Conservation (phyloP, 768 basidiomycete species). For the Pleurotus salmoneostramineus region DNA sequence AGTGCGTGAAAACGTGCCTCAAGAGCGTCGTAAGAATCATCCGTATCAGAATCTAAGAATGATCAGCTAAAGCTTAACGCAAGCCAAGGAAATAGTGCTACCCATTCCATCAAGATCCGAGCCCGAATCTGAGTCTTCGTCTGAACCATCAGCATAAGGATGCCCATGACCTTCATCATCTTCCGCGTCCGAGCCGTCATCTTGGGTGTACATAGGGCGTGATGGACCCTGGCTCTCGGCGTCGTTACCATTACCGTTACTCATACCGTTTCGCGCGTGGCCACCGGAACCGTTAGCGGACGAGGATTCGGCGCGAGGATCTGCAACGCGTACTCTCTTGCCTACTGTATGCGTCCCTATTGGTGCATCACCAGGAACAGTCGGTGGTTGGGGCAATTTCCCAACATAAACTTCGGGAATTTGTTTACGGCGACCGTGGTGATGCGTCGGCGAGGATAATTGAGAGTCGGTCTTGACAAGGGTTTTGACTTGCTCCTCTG, state of each 20-base stretch:
- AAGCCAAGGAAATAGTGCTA: background rate
- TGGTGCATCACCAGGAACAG: background rate
- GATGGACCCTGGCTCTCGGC: slow-evolving; percentile 3
- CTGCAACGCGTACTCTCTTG: slow-evolving; percentile 1
- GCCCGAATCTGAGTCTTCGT: slow-evolving; percentile 50
- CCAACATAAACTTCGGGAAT: background rate
- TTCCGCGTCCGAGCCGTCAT: slow-evolving; percentile 3
- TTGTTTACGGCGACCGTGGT: slow-evolving; percentile 11
- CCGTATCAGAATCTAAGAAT: slow-evolving; percentile 25
- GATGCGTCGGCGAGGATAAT: slow-evolving; percentile 7
- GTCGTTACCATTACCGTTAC: background rate
- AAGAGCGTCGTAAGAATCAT: slow-evolving; percentile 65
- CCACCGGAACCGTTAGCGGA: background rate
- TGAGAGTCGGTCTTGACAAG: slow-evolving; percentile 60
- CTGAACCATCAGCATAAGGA: slow-evolving; percentile 57
- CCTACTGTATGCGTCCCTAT: background rate
- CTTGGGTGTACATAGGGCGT: slow-evolving; percentile 4
- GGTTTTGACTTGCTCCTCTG: slow-evolving; percentile 76
- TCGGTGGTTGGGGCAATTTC: background rate
- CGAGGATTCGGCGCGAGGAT: background rate
- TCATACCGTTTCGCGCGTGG: background rate
- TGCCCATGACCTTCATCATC: slow-evolving; percentile 5
- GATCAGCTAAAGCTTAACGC: background rate
- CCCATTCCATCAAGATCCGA: slow-evolving; percentile 21
- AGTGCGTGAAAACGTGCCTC: slow-evolving; percentile 85